phyloP scores from a whole-genome alignment of 2,329 filamentous ascomycete species.

The Ramularia endophylla region DNA sequence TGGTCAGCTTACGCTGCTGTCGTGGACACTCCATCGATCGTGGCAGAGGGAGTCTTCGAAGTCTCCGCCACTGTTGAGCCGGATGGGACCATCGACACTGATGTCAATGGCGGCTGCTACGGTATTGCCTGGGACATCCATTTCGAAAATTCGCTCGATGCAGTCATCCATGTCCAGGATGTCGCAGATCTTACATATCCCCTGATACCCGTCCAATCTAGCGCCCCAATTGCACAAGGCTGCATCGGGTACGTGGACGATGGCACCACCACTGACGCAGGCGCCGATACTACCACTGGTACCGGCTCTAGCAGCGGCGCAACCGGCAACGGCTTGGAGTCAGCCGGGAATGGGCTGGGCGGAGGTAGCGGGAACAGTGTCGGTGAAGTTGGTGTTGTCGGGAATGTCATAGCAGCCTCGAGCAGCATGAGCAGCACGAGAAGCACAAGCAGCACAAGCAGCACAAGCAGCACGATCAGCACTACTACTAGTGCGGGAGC shows the following conservation, averaged over 20 bases:
- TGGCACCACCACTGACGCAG: conserved; percentile 4
- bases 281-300: not conserved
- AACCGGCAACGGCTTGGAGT: conserved; percentile 3
- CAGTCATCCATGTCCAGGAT: not conserved
- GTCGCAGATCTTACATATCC: not conserved
- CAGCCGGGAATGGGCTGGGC: not conserved
- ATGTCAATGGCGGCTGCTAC: conserved; percentile 10
- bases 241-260: conserved; percentile 8
- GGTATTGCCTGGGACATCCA: conserved; percentile 8
- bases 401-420: too few relatives aligned
- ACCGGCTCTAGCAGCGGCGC: not conserved
- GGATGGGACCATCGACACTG: conserved; percentile 1
- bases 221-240: conserved; percentile 6
- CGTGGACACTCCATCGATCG: conserved; percentile 5
- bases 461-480: not conserved
- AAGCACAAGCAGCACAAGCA: not conserved
- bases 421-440: too few relatives aligned
- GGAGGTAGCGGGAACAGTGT: too few relatives aligned
- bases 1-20: conserved; percentile 4
- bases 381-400: too few relatives aligned
- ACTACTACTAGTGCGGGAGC: too few relatives aligned
- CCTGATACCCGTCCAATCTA: conserved; percentile 3
- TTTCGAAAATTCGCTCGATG: conserved; percentile 7
- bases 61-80: conserved; percentile 4
- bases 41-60: conserved; percentile 7